phyloP scores from a whole-genome alignment of 2,329 filamentous ascomycete genomes.

The Metarhizium sp. region DNA sequence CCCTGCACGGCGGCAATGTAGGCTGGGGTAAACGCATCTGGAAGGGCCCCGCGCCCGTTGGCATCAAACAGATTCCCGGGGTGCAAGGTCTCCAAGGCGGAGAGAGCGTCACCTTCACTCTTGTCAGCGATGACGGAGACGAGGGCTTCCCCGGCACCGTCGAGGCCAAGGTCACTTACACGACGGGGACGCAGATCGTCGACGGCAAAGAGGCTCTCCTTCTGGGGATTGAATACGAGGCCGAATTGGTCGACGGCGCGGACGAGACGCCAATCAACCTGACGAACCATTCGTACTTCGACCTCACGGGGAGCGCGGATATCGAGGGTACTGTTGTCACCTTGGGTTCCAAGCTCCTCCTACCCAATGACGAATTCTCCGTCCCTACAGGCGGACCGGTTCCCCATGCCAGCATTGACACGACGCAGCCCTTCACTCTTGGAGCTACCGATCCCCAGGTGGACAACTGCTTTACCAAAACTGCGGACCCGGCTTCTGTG shows the following conservation, averaged over 20 bases:
- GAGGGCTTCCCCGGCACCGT: conserved; percentile 86
- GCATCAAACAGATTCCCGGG: conserved; percentile 39
- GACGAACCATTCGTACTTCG: conserved; percentile 88
- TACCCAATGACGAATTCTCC: conserved; percentile 61
- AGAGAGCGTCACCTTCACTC: conserved; percentile 57
- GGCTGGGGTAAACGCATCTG: conserved; percentile 81
- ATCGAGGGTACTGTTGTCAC: conserved; percentile 56
- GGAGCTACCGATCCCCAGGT: conserved; percentile 63
- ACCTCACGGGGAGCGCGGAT: conserved; percentile 43
- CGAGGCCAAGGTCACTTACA: conserved; percentile 69
- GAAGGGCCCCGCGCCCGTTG: conserved; percentile 57
- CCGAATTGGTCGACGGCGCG: conserved; percentile 64
- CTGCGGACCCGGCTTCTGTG: conserved; percentile 49
- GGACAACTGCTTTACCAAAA: conserved; percentile 84
- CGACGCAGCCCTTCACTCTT: conserved; percentile 61
- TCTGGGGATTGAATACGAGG: conserved; percentile 83
- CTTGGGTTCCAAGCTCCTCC: conserved; percentile 54
- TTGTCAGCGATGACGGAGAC: conserved; percentile 68
- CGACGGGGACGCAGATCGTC: conserved; percentile 55
- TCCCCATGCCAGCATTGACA: conserved; percentile 54
- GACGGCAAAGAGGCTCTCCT: conserved; percentile 57
- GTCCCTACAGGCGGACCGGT: conserved; percentile 66
- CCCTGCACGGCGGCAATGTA: conserved; percentile 58
- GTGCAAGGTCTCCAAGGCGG: conserved; percentile 45
- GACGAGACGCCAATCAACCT: conserved; percentile 90